A percentile compares a stretch with the other conserved stretches of the same genome.
These are phyloP conservation scores for Areca catechu DNA, from an alignment of 176 grass and related monocot genomes.

Conservation along the genomic window DNA sequence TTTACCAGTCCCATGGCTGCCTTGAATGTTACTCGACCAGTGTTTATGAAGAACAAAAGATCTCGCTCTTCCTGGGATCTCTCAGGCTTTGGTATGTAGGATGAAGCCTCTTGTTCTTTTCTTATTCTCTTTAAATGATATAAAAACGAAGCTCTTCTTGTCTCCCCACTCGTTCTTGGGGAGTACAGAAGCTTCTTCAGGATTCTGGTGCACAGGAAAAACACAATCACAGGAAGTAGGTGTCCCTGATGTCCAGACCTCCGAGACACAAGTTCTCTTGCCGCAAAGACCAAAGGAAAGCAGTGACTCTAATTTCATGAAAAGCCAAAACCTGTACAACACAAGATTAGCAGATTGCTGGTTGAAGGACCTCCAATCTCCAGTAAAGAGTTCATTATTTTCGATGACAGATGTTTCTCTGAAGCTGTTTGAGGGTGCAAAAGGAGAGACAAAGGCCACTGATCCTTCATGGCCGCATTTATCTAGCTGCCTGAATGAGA, in stretches of 20 bases:
- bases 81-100: not conserved
- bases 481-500: slow-evolving; percentile 10
- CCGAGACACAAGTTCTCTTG: slow-evolving; percentile 3
- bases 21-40: slow-evolving; percentile 32
- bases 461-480: slow-evolving; percentile 13
- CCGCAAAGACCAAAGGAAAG: not conserved
- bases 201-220: slow-evolving; percentile 15
- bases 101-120: not conserved
- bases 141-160: not conserved
- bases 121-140: not conserved
- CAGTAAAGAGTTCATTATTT: slow-evolving; percentile 19
- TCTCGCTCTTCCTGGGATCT: slow-evolving; percentile 25
- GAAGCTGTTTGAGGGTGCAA: slow-evolving; percentile 14
- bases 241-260: not conserved
- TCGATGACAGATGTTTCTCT: slow-evolving; percentile 22
- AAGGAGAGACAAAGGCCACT: slow-evolving; percentile 8
- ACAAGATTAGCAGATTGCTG: slow-evolving; percentile 16
- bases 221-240: slow-evolving; percentile 7
- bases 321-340: not conserved
- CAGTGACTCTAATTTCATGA: not conserved
- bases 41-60: slow-evolving; percentile 42
- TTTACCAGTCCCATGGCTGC: slow-evolving; percentile 22
- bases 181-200: slow-evolving; percentile 14
- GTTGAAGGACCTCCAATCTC: slow-evolving; percentile 25
- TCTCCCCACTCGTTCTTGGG: not conserved